Base-by-base conservation (phyloP, 208 protist genomes). In the Crithidia thermophila region DNA sequence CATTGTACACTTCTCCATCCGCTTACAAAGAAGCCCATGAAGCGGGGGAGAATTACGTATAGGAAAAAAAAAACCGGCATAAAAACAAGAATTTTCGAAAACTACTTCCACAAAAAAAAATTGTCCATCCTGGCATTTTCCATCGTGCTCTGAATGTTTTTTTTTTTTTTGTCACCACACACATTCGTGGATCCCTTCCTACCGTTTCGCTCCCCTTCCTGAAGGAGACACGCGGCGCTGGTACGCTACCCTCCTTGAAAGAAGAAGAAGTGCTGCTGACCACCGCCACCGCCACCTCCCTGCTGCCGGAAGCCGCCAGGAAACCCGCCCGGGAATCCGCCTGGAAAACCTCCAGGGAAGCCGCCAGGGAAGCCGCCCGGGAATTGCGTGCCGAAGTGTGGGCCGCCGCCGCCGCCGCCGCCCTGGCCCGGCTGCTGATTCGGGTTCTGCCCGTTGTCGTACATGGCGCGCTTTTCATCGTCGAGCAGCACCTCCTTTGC, bases 401-500 rank as follows among this genome's bases (percentile, higher is more conserved):
- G 83, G 2, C 83, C 59, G 37, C 79, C 75, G 36, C 90, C 78
- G 14, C 63, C 60, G 9, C 50, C 53, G 4, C 77, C 51, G 20
- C 56, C 45, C 49, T 88, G 79, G 0, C 72, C 85, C 13, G 73
- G 62, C 25, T 85, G 93, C 34, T 95, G 85, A 58, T 72, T 89
- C 27, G 93, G 80, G 52, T 97, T 91, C 57, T 97, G 90, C 1
- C 94, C 94, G 42, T 77, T 87, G 73, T 97, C 94, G 68, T 97
- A 97, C 25, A 86, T 81, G 4, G 75, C 67, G 4, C 91, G 85
- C 72, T 94, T 92, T 52, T 97, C 88, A 34, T 91, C 83, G 37
- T 97, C 87, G 9, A 91, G 51, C 10, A 97, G 82, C 23, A 97
- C 85, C 62, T 97, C 91, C 66, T 96, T 94, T 5, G 94, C 89